Percentiles rank a stretch among this genome's conserved stretches.
phyloP scores from a whole-genome alignment of 805 yeast genomes.

The Danielia reshetovae region DNA sequence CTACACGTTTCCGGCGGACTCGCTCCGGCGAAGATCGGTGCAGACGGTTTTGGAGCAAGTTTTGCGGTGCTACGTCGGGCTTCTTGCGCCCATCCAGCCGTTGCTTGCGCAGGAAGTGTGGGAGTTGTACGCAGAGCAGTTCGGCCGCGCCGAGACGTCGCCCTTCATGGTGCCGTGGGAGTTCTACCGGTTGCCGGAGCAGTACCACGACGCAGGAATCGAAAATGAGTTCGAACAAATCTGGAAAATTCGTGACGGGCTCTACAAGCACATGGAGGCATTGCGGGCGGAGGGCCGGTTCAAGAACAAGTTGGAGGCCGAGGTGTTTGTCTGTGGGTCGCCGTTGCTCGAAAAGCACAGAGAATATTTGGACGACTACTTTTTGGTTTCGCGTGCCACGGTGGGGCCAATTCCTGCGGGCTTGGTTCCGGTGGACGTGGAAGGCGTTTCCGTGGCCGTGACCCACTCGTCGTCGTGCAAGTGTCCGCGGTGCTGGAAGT shows the following conservation, averaged over 20 bases:
- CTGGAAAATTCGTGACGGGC: constrained; percentile 44
- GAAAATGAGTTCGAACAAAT: constrained; percentile 44
- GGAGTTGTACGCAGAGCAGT: constrained; percentile 48
- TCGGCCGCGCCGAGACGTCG: constrained; percentile 13
- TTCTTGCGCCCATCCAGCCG: constrained; percentile 81
- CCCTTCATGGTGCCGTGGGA: constrained; percentile 16
- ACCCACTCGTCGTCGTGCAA: constrained; percentile 46
- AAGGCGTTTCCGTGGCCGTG: not conserved
- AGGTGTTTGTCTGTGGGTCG: constrained; percentile 24
- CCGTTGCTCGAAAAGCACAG: constrained; percentile 20
- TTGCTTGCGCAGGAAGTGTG: constrained; percentile 84
- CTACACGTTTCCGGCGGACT: constrained; percentile 59
- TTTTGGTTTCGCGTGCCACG: constrained; percentile 59
- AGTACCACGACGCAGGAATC: constrained; percentile 30
- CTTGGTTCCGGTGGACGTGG: not conserved
- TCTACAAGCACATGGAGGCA: constrained; percentile 50
- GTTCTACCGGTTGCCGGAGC: constrained; percentile 27
- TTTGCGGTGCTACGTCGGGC: constrained; percentile 56
- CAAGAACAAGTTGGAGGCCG: constrained; percentile 59
- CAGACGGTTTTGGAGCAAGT: constrained; percentile 66
- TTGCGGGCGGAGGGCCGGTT: constrained; percentile 52
- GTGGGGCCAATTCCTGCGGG: not conserved
- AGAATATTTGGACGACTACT: constrained; percentile 37
- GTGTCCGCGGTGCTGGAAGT: constrained; percentile 96
- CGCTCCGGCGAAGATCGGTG: constrained; percentile 50